Evolutionary conservation across 768 basidiomycete genomes (phyloP).

Genomic region (Kwoniella sp.): DNA sequence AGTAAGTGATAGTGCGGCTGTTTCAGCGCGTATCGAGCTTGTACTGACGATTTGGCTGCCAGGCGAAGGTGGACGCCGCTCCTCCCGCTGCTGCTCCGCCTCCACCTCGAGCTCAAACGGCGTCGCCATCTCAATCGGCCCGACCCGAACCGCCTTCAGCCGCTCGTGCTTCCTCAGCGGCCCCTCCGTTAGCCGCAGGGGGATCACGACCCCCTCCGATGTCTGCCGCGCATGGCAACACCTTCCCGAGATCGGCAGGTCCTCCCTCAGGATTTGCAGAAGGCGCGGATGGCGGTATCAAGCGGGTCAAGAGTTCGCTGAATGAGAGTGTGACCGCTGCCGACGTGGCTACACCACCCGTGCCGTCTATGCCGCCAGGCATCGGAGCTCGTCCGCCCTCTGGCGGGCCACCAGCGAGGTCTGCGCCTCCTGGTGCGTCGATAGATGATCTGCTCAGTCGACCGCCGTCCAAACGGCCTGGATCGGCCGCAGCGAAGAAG

Average conservation of each 20-base stretch:
- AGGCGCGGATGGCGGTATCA: conserved; percentile 16
- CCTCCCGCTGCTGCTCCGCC: conserved; percentile 61
- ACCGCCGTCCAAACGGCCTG: conserved; percentile 56
- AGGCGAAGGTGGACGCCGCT: conserved; percentile 57
- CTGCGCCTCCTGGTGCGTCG: conserved; percentile 35
- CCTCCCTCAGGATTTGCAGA: conserved; percentile 18
- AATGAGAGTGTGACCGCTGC: conserved; percentile 21
- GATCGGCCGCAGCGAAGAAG: conserved; percentile 61
- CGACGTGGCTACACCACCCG: conserved; percentile 11
- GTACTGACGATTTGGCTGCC: background rate
- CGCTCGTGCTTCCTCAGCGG: conserved; percentile 16
- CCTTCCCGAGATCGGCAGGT: conserved; percentile 8
- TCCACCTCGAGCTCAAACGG: conserved; percentile 77
- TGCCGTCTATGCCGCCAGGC: background rate
- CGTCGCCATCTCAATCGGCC: conserved; percentile 59
- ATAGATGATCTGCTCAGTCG: conserved; percentile 53
- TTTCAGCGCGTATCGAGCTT: background rate
- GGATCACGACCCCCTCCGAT: conserved; percentile 10
- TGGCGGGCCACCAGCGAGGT: conserved; percentile 44
- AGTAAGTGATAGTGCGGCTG: conserved; percentile 53
- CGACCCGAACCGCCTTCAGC: conserved; percentile 3
- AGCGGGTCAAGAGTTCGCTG: conserved; percentile 16
- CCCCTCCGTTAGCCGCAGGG: conserved; percentile 24
- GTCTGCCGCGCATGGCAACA: conserved; percentile 1
- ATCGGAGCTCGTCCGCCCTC: conserved; percentile 7